Conservation (phyloP, 2,329 filamentous ascomycete species). For the Rhynchosporium graminicola region DNA sequence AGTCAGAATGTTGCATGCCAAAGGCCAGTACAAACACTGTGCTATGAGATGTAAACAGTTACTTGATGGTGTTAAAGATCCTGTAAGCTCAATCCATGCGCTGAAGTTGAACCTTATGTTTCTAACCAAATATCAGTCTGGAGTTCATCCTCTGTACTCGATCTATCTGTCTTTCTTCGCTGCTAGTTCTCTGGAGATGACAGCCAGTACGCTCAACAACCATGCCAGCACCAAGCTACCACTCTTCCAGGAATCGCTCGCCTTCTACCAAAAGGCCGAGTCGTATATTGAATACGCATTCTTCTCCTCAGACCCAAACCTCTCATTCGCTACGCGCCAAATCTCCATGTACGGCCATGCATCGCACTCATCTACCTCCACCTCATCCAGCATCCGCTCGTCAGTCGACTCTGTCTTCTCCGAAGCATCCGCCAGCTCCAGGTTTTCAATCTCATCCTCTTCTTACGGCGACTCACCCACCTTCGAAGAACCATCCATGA, state of each 20-base stretch:
- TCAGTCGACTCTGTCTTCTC: slow-evolving; percentile 38
- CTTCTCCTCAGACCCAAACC: slow-evolving; percentile 27
- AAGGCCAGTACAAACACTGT: slow-evolving; percentile 38
- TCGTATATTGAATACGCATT: slow-evolving; percentile 31
- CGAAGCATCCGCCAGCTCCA: slow-evolving; percentile 26
- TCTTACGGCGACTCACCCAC: slow-evolving; percentile 24
- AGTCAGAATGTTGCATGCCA: slow-evolving; percentile 36
- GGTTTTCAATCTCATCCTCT: slow-evolving; percentile 25
- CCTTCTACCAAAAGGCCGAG: slow-evolving; percentile 35
- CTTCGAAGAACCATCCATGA: slow-evolving; percentile 4
- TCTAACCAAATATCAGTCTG: slow-evolving; percentile 22
- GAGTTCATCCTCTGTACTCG: slow-evolving; percentile 36
- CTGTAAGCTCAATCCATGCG: slow-evolving; percentile 29
- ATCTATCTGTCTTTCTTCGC: slow-evolving; percentile 40
- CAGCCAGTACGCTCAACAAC: slow-evolving; percentile 33
- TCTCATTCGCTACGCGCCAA: slow-evolving; percentile 9
- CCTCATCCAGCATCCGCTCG: slow-evolving; percentile 33
- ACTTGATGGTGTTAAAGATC: slow-evolving; percentile 35
- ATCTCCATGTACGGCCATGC: slow-evolving; percentile 8
- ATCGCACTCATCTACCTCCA: slow-evolving; percentile 27
- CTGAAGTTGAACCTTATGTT: background rate
- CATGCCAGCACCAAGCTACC: slow-evolving; percentile 34
- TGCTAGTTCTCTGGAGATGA: slow-evolving; percentile 37
- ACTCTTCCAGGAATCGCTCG: slow-evolving; percentile 36
- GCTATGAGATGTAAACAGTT: slow-evolving; percentile 36